Evolutionary conservation across 2,329 filamentous ascomycete species (phyloP).

Genomic region (Phaeosphaeria sp.): DNA sequence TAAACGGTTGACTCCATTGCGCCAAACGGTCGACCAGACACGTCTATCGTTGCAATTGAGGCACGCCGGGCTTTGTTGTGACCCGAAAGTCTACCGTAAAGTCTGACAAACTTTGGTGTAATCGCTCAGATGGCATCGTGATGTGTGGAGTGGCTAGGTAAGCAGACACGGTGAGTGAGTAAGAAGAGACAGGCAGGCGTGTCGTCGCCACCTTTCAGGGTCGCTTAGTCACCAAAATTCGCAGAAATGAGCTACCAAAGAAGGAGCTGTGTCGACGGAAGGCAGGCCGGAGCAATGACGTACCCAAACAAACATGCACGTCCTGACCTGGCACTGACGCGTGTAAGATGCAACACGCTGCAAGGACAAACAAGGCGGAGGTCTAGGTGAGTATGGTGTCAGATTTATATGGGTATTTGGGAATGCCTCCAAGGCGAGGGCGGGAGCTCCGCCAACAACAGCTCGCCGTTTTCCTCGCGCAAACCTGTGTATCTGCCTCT

Average conservation of each 20-base stretch:
- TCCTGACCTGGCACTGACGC: neutral
- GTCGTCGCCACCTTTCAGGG: neutral
- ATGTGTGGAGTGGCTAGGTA: neutral
- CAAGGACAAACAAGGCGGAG: neutral
- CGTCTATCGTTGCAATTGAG: neutral
- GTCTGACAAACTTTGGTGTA: neutral
- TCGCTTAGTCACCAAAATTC: neutral
- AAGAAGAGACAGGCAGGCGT: neutral
- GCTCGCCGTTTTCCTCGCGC: neutral
- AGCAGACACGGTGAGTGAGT: neutral
- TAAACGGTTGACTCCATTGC: neutral
- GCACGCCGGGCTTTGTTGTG: neutral
- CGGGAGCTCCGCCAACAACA: neutral
- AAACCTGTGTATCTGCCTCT: neutral
- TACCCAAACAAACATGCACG: neutral
- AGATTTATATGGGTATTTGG: constrained; percentile 3
- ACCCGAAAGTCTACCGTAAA: neutral
- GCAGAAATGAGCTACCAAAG: too few species aligned
- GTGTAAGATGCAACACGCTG: neutral
- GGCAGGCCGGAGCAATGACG: neutral
- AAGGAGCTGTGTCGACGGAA: neutral
- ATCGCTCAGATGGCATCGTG: neutral
- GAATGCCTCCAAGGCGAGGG: neutral
- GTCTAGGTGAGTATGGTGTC: constrained; percentile 1
- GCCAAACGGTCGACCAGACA: neutral